These are phyloP conservation scores for Camelina sativa DNA, from an alignment of 345 rosid genomes.

Conservation along the genomic window DNA sequence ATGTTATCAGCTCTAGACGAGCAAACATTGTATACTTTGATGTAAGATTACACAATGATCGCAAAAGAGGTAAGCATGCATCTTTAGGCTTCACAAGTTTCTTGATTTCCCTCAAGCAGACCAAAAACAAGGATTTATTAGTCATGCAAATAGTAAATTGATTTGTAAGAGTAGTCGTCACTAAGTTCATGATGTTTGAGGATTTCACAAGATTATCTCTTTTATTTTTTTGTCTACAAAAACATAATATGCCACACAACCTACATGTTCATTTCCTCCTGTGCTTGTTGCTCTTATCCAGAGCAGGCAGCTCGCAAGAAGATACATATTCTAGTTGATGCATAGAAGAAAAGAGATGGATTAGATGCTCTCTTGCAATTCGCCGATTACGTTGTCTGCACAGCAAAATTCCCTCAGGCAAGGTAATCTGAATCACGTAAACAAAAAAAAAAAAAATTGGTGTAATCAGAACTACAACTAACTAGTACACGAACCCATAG, in stretches of 20 bases:
- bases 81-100: conserved; percentile 12
- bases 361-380: conserved; percentile 70
- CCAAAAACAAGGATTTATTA: conserved; percentile 23
- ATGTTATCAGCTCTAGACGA: conserved; percentile 62
- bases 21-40: conserved; percentile 71
- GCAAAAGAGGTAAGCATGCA: conserved; percentile 70
- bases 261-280: conserved; percentile 33
- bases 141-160: not conserved
- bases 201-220: not conserved
- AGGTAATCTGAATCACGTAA: conserved; percentile 26
- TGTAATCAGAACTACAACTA: no score
- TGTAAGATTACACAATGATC: conserved; percentile 65
- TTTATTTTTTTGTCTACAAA: not conserved
- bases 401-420: conserved; percentile 81
- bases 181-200: conserved; percentile 7
- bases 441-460: no score
- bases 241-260: conserved; percentile 4
- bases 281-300: conserved; percentile 53
- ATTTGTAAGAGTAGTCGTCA: conserved; percentile 6
- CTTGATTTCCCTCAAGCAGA: not conserved
- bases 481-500: no score
- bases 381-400: conserved; percentile 75
- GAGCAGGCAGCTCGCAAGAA: conserved; percentile 77
- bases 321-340: conserved; percentile 83
- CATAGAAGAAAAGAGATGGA: conserved; percentile 76